Base-by-base conservation (phyloP, 495 filamentous ascomycete species). In the Cercophora scortea region DNA sequence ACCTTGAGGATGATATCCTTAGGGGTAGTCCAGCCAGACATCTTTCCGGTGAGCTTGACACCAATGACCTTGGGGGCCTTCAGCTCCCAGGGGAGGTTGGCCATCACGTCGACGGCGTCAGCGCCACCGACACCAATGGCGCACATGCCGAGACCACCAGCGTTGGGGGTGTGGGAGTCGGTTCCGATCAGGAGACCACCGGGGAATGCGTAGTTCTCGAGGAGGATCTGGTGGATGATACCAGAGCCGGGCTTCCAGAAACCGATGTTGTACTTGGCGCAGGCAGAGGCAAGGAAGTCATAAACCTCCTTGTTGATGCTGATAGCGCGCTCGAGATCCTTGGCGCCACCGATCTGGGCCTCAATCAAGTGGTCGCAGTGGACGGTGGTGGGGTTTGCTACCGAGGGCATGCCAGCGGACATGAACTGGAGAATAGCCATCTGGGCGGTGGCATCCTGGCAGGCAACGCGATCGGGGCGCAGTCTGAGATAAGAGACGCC, bases 371-470 rank as follows among this genome's bases (percentile, higher is more conserved):
- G 93, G 71, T 98, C 93, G 69, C 94, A 98, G 82, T 98, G 93
- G 59, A 98, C 94, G 25, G 93, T 98, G 57, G 89, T 86, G 40
- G 93, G 93, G 55, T 94, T 97, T 41, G 89, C 89, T 53, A 97
- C 94, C 38, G 86, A 85, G 54, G 88, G 86, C 86, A 98, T 89
- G 67, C 90, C 90, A 56, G 94, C 93, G 47, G 89, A 95, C 90
- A 98, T 98, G 79, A 98, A 98, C 78, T 98, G 93, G 45, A 98
- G 81, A 64, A 98, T 96, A 59, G 93, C 93, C 94, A 97, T 98
- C 82, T 98, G 93, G 55, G 93, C 93, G 32, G 94, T 98, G 61
- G 93, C 93, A 83, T 98, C 93, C 80, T 98, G 93, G 80, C 92
- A 96, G 75, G 94, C 94, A 62, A 98, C 94, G 72, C 93, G 88